Base-by-base conservation (phyloP, 164 flowering plant genomes). In the Vitis riparia region DNA sequence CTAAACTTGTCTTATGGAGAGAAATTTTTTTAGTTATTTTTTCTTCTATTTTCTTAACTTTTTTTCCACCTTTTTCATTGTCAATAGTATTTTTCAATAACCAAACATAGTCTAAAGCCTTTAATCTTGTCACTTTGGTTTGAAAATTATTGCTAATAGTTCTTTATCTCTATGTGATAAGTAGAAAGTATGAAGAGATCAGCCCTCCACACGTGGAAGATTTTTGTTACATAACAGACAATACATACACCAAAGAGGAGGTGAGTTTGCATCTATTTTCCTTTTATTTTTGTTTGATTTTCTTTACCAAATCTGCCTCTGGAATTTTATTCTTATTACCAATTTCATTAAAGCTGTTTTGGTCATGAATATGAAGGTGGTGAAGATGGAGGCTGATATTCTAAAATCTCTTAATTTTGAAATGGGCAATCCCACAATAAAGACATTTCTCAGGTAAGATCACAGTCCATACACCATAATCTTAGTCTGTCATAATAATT, bases 161-260 rank as follows among this genome's bases (percentile, higher is more conserved):
- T 37, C n/a, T 32, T 50, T 62, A 47, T 66, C 2, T 71, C 44
- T 3, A 6, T 59, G 16, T 65, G 50, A 37, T 74, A 44, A 9
- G 59, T 74, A 95, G 99, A 48, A 96, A 96, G 71, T 91, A 91
- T 67, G 99, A 96, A 73, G 99, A 96, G 75, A 93, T 90, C 67
- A 87, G 73, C 56, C 95, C 98, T 62, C 97, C 97, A 32, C 82
- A 86, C 68, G 92, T 91, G 37, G 95, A 87, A 51, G 93, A 89
- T 44, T 91, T 93, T 66, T 88, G 92, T 69, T 88, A 85, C 68
- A 91, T 93, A 67, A 96, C 99, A 3, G 99, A 93, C 68, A 92
- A 94, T 69, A 85, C 94, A 29, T 91, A 90, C 79, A 82, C 85
- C 3, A 89, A 81, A 65, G 77, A 90, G 58, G 91, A 95, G 82